Conservation (phyloP, 2,329 filamentous ascomycete genomes). For the Botryotinia globosa region DNA sequence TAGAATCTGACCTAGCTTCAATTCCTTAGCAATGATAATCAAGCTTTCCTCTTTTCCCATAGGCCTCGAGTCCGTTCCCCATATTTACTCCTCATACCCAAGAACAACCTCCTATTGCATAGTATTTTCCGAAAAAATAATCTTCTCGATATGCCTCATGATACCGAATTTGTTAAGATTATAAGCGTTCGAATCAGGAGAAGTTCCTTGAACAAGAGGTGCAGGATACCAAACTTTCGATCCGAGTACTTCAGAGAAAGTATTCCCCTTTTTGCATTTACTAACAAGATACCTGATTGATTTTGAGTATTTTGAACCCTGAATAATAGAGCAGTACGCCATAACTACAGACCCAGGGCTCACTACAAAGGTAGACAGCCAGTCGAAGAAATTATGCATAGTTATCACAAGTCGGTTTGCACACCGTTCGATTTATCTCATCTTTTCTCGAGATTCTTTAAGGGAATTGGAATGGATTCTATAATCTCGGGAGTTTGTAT, state of each 20-base stretch:
- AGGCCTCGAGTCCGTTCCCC: background rate
- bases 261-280: background rate
- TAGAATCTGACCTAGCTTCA: background rate
- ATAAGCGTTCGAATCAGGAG: background rate
- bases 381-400: background rate
- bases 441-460: background rate
- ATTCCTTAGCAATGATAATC: background rate
- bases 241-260: background rate
- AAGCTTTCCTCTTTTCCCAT: background rate
- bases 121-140: background rate
- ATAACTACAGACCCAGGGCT: background rate
- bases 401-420: background rate
- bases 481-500: background rate
- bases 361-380: background rate
- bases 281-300: background rate
- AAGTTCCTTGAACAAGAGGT: background rate
- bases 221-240: background rate
- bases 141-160: background rate
- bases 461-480: background rate
- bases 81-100: background rate
- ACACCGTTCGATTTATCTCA: background rate
- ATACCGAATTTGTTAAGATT: background rate
- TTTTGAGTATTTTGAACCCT: background rate
- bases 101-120: background rate
- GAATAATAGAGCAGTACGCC: background rate